These are phyloP conservation scores for Harringtonia lauricola DNA, from an alignment of 2,329 filamentous ascomycete species.

Conservation along the genomic window DNA sequence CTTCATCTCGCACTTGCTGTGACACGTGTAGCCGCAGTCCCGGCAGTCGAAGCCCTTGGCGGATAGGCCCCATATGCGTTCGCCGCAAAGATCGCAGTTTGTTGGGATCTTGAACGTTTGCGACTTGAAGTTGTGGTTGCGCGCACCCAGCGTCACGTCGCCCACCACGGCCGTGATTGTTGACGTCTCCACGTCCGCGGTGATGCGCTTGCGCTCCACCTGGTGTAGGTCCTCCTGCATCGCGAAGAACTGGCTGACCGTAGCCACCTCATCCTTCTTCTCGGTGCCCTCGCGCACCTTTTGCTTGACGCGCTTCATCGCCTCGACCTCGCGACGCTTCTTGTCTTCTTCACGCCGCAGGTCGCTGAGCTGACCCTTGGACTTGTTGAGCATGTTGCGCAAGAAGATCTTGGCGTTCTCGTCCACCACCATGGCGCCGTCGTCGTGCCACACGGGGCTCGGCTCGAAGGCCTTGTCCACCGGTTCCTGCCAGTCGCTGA, in stretches of 20 bases:
- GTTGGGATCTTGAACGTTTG: slow-evolving; percentile 99
- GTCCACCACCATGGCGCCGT: slow-evolving; percentile 75
- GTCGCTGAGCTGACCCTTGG: slow-evolving; percentile 72
- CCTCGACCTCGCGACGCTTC: slow-evolving; percentile 77
- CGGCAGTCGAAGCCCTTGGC: slow-evolving; percentile 94
- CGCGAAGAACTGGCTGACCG: slow-evolving; percentile 72
- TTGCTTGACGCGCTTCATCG: slow-evolving; percentile 61
- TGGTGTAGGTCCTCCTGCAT: slow-evolving; percentile 79
- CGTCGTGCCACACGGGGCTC: slow-evolving; percentile 94
- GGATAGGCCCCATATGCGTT: slow-evolving; percentile 92
- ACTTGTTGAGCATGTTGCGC: slow-evolving; percentile 84
- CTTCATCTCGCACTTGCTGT: slow-evolving; percentile 99
- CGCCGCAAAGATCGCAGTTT: slow-evolving; percentile 93
- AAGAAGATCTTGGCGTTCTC: slow-evolving; percentile 82
- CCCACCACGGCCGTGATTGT: slow-evolving; percentile 88
- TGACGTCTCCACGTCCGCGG: slow-evolving; percentile 83
- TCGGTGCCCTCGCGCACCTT: slow-evolving; percentile 73
- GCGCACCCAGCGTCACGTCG: slow-evolving; percentile 82
- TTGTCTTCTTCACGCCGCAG: slow-evolving; percentile 74
- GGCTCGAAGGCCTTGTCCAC: slow-evolving; percentile 79
- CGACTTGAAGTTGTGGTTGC: slow-evolving; percentile 96
- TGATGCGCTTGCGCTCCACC: slow-evolving; percentile 71
- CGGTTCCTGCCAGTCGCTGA: slow-evolving; percentile 72
- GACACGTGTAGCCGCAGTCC: slow-evolving; percentile 95
- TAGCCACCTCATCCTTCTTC: slow-evolving; percentile 77